A percentile compares a stretch with the other conserved stretches of the same genome.
Evolutionary conservation across 805 yeast genomes (phyloP).

Genomic region (Blastobotrys attinorum): DNA sequence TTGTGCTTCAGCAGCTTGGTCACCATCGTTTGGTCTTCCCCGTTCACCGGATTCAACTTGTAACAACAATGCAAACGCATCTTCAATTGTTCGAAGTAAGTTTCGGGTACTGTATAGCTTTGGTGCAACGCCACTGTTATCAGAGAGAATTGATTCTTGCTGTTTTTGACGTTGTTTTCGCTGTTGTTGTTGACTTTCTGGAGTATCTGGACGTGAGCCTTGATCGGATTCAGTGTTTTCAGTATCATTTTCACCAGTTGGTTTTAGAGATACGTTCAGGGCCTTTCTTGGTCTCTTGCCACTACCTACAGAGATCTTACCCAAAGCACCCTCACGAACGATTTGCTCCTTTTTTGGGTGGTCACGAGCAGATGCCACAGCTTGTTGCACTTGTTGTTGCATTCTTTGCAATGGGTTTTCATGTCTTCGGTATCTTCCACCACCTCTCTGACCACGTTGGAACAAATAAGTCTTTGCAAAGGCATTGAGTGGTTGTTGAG

Average conservation of each 20-base stretch:
- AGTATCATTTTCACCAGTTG: not conserved
- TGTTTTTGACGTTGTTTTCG: constrained; percentile 5
- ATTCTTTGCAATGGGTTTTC: constrained; percentile 91
- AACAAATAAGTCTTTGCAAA: constrained; percentile 89
- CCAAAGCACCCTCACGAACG: constrained; percentile 78
- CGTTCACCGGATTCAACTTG: constrained; percentile 70
- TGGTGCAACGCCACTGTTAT: constrained; percentile 19
- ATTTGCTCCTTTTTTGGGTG: constrained; percentile 58
- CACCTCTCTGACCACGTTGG: constrained; percentile 81
- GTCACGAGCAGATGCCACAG: constrained; percentile 91
- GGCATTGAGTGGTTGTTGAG: constrained; percentile 54
- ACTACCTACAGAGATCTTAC: constrained; percentile 70
- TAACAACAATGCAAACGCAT: constrained; percentile 67
- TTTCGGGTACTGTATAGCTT: constrained; percentile 33
- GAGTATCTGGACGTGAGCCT: constrained; percentile 2
- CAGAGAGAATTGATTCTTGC: no score
- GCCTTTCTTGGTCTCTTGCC: constrained; percentile 86
- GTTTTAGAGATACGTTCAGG: constrained; percentile 37
- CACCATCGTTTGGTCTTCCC: constrained; percentile 37
- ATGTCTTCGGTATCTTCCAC: constrained; percentile 27
- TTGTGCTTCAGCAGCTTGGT: constrained; percentile 20
- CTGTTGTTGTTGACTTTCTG: constrained; percentile 7
- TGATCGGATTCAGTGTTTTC: not conserved
- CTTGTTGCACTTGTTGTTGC: constrained; percentile 97
- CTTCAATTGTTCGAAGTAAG: constrained; percentile 65